These are phyloP conservation scores for Syncephalastrum monosporum DNA, from an alignment of 371 early-diverging fungal species.

Conservation along the genomic window DNA sequence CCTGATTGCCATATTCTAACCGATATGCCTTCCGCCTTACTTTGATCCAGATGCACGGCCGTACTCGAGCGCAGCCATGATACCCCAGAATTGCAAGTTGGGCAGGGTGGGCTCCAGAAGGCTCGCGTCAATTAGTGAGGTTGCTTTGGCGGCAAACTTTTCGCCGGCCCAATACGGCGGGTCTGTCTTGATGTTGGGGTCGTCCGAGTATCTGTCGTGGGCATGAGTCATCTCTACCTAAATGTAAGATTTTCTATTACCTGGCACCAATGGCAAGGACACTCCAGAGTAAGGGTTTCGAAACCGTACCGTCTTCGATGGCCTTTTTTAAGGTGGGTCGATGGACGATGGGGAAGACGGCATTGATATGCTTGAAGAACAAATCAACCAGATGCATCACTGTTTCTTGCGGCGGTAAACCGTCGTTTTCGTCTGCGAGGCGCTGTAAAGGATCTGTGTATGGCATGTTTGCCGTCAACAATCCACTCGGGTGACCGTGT, in stretches of 20 bases:
- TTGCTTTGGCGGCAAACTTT: conserved; percentile 42
- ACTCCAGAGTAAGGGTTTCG: conserved; percentile 41
- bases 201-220: conserved; percentile 39
- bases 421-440: conserved; percentile 17
- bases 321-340: conserved; percentile 28
- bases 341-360: conserved; percentile 57
- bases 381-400: conserved; percentile 54
- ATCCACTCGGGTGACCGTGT: neutral
- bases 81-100: conserved; percentile 59
- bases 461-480: neutral
- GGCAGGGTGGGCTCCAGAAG: conserved; percentile 54
- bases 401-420: conserved; percentile 47
- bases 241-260: conserved; percentile 15
- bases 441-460: conserved; percentile 9
- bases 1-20: neutral
- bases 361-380: conserved; percentile 59
- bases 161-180: conserved; percentile 51
- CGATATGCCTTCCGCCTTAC: conserved; percentile 9
- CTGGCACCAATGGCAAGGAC: conserved; percentile 49
- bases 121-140: conserved; percentile 35
- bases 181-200: conserved; percentile 40
- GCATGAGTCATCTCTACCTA: neutral
- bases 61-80: conserved; percentile 59
- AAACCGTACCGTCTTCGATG: conserved; percentile 33
- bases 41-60: conserved; percentile 61